These are phyloP conservation scores for Alternaria burnsii DNA, from an alignment of 2,329 filamentous ascomycete genomes.

Conservation along the genomic window DNA sequence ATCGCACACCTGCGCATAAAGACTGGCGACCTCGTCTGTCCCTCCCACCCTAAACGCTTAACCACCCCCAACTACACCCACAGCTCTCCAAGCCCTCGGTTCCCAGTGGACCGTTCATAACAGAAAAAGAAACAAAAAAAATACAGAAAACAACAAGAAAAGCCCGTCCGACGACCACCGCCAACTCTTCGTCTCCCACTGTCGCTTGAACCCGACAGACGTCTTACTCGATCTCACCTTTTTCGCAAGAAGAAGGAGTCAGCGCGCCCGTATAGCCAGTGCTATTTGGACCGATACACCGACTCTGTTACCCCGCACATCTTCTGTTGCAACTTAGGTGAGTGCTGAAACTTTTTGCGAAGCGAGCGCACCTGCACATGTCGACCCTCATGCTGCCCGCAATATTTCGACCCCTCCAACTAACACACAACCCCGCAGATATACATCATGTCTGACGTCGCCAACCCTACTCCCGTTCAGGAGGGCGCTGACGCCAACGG, in stretches of 20 bases:
- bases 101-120: slow-evolving; percentile 46
- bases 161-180: slow-evolving; percentile 39
- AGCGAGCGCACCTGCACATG: slow-evolving; percentile 44
- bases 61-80: slow-evolving; percentile 34
- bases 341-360: slow-evolving; percentile 37
- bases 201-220: slow-evolving; percentile 43
- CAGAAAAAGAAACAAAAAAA: slow-evolving; percentile 53
- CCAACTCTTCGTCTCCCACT: slow-evolving; percentile 37
- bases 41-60: slow-evolving; percentile 31
- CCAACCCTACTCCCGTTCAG: slow-evolving; percentile 63
- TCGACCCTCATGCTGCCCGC: slow-evolving; percentile 40
- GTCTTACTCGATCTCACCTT: slow-evolving; percentile 28
- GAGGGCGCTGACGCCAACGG: slow-evolving; percentile 76
- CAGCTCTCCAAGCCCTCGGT: slow-evolving; percentile 40
- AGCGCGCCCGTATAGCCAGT: slow-evolving; percentile 31
- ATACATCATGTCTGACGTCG: slow-evolving; percentile 54
- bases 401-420: slow-evolving; percentile 30
- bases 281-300: slow-evolving; percentile 27
- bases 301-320: slow-evolving; percentile 29
- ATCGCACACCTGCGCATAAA: slow-evolving; percentile 39
- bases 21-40: slow-evolving; percentile 26
- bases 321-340: slow-evolving; percentile 39
- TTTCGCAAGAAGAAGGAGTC: slow-evolving; percentile 30
- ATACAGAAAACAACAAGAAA: slow-evolving; percentile 50
- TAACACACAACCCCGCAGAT: slow-evolving; percentile 35